These are phyloP conservation scores for Paraleonurus japonicus DNA, from an alignment of 257 asterid species.

Conservation along the genomic window DNA sequence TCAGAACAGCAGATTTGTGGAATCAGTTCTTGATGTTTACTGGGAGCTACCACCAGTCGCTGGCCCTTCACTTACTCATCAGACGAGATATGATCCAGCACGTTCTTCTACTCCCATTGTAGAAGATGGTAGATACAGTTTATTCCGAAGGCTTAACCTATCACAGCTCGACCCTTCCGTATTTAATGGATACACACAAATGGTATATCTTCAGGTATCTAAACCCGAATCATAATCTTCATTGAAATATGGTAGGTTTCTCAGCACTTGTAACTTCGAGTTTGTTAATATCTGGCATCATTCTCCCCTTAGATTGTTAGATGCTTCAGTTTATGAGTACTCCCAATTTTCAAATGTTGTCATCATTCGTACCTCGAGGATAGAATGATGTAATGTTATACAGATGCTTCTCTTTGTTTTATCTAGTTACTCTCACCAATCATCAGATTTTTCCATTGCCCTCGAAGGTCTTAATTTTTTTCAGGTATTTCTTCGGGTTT, in stretches of 20 bases:
- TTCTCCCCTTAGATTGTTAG: slow-evolving; percentile 22
- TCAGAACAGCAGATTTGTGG: slow-evolving; percentile 82
- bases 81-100: slow-evolving; percentile 94
- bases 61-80: slow-evolving; percentile 97
- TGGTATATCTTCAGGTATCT: slow-evolving; percentile 92
- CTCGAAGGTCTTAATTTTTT: neutral
- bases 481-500: neutral
- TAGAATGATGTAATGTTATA: slow-evolving; percentile 4
- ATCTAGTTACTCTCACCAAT: neutral
- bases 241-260: slow-evolving; percentile 14
- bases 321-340: slow-evolving; percentile 19
- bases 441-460: neutral
- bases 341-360: slow-evolving; percentile 2
- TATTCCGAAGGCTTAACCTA: slow-evolving; percentile 72
- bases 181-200: slow-evolving; percentile 96
- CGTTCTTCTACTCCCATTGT: slow-evolving; percentile 72
- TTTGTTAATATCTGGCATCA: slow-evolving; percentile 26
- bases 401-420: slow-evolving; percentile 13
- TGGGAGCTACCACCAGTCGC: slow-evolving; percentile 99
- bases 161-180: slow-evolving; percentile 65
- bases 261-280: slow-evolving; percentile 26
- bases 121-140: slow-evolving; percentile 80
- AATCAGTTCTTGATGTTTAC: slow-evolving; percentile 76
- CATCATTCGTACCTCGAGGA: neutral
- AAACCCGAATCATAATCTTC: slow-evolving; percentile 37